Evolutionary conservation across 352 stramenopile species (phyloP).

Genomic region (Globisporangium takayamanum): DNA sequence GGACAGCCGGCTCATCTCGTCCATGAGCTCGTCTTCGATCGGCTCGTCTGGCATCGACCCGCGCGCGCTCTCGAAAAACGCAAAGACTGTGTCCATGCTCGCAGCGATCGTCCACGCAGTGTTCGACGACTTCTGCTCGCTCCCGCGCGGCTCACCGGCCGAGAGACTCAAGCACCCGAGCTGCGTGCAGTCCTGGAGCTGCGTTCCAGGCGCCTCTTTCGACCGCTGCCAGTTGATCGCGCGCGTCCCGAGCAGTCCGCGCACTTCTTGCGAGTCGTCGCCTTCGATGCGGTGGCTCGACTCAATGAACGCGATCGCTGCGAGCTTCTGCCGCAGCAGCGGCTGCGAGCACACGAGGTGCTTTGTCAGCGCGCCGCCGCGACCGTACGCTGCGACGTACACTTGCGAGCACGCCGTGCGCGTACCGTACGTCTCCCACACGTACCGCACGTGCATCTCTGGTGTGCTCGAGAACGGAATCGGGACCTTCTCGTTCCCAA

Average conservation of each 20-base stretch:
- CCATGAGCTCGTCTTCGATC: conserved; percentile 65
- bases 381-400: conserved; percentile 75
- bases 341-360: conserved; percentile 69
- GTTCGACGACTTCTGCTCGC: conserved; percentile 70
- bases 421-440: conserved; percentile 79
- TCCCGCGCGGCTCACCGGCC: conserved; percentile 52
- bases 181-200: conserved; percentile 65
- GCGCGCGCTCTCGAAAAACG: conserved; percentile 77
- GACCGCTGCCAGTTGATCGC: conserved; percentile 82
- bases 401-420: conserved; percentile 66
- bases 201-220: conserved; percentile 55
- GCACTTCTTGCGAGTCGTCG: conserved; percentile 64
- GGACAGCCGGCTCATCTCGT: conserved; percentile 71
- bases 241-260: conserved; percentile 50
- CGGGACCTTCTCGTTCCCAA: conserved; percentile 64
- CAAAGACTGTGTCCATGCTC: conserved; percentile 81
- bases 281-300: conserved; percentile 65
- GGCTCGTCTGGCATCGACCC: conserved; percentile 73
- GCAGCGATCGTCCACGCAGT: conserved; percentile 79
- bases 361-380: conserved; percentile 64
- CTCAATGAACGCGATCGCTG: conserved; percentile 76
- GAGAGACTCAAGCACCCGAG: conserved; percentile 73
- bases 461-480: conserved; percentile 74
- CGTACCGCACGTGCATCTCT: conserved; percentile 71
- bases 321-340: conserved; percentile 51